phyloP scores from a whole-genome alignment of 192 early-diverging fungal genomes.

The Chytriomyces sp. region DNA sequence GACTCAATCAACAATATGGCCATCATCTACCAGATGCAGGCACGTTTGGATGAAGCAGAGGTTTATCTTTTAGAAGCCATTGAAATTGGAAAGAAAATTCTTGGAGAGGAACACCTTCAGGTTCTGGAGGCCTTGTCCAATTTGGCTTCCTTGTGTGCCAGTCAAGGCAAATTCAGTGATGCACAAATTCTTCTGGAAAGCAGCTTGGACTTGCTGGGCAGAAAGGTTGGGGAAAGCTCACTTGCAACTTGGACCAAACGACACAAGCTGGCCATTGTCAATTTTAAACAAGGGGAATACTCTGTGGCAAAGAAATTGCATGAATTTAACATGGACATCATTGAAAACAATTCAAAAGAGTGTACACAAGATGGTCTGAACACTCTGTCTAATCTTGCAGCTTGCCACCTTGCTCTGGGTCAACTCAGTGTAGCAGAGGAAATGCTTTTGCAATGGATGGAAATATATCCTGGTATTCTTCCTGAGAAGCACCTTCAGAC shows the following conservation, averaged over 20 bases:
- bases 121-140: constrained; percentile 1
- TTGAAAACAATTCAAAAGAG: no score
- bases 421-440: no score
- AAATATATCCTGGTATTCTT: no score
- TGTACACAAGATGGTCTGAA: no score
- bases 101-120: constrained; percentile 25
- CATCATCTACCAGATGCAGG: background rate
- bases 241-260: background rate
- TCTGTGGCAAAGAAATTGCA: background rate
- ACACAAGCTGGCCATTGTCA: background rate
- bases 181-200: background rate
- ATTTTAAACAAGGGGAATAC: background rate
- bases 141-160: constrained; percentile 18
- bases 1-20: background rate
- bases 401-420: no score
- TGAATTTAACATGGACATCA: no score
- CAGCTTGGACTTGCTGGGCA: background rate
- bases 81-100: constrained; percentile 12
- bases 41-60: constrained; percentile 19
- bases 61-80: constrained; percentile 4
- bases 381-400: no score
- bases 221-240: background rate
- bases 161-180: background rate
- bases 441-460: no score
- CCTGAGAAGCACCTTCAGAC: background rate